Conservation (phyloP, 225 moss, liverwort and hornwort species). For the Sphagnum contortum region DNA sequence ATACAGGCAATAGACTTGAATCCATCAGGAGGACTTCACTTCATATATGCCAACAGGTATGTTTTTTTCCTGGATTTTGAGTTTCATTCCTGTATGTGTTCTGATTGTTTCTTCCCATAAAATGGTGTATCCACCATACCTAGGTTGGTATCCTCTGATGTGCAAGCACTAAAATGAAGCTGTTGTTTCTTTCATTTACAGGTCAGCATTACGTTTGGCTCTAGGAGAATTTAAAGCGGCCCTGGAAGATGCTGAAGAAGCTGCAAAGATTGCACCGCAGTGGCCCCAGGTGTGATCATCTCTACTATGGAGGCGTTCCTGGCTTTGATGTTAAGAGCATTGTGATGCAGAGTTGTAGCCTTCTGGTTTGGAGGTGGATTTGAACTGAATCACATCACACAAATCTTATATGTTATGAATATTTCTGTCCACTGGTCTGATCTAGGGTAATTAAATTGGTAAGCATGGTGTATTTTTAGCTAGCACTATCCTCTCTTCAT, state of each 20-base stretch:
- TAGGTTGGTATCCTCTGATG: no score
- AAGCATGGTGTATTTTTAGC: not conserved
- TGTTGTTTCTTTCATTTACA: constrained; percentile 2
- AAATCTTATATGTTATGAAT: not conserved
- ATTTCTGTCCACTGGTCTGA: no score
- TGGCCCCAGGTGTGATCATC: constrained; percentile 37
- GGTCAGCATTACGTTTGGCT: constrained; percentile 46
- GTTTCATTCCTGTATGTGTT: not conserved
- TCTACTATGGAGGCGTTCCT: no score
- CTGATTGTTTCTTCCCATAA: not conserved
- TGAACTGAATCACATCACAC: not conserved
- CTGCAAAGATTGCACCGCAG: constrained; percentile 23
- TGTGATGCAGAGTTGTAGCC: not conserved
- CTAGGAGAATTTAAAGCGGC: constrained; percentile 29
- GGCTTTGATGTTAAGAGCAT: not conserved
- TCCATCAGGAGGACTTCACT: constrained; percentile 57
- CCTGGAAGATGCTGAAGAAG: constrained; percentile 44
- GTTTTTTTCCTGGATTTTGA: not conserved
- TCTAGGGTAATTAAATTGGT: not conserved
- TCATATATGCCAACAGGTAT: constrained; percentile 41
- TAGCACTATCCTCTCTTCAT: not conserved
- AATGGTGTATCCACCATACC: no score
- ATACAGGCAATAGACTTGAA: constrained; percentile 37
- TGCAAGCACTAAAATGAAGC: no score
- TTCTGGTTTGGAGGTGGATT: not conserved